These are phyloP conservation scores for Deakozyma indianensis DNA, from an alignment of 805 yeast species.

Conservation along the genomic window DNA sequence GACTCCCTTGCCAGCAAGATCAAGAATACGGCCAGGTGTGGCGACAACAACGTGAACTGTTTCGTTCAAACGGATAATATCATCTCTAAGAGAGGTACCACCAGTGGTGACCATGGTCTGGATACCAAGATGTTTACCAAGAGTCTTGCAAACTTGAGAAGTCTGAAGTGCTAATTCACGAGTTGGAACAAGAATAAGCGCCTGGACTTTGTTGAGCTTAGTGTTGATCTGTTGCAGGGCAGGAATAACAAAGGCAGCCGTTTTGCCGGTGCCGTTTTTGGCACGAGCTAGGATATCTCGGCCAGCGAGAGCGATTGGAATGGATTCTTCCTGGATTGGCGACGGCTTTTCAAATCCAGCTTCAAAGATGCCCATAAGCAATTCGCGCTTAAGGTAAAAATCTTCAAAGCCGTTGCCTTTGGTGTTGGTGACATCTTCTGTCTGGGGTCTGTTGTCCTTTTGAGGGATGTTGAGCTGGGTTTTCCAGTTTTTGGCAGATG, in stretches of 20 bases:
- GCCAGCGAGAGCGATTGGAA: conserved; percentile 90
- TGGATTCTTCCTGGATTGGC: conserved; percentile 94
- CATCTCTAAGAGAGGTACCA: conserved; percentile 89
- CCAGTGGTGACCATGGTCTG: conserved; percentile 98
- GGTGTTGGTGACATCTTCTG: conserved; percentile 87
- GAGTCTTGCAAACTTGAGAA: conserved; percentile 89
- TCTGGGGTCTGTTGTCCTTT: conserved; percentile 88
- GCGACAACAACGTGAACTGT: conserved; percentile 92
- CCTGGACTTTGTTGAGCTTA: conserved; percentile 71
- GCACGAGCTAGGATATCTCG: conserved; percentile 96
- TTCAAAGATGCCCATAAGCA: conserved; percentile 95
- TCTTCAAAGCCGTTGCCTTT: conserved; percentile 88
- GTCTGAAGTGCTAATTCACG: conserved; percentile 97
- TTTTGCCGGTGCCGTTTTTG: conserved; percentile 96
- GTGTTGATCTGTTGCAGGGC: conserved; percentile 81
- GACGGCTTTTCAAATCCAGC: conserved; percentile 98
- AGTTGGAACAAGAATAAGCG: conserved; percentile 88
- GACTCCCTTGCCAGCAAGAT: conserved; percentile 74
- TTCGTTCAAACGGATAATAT: conserved; percentile 81
- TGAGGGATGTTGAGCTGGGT: conserved; percentile 55
- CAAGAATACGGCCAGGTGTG: conserved; percentile 95
- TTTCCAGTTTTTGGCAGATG: conserved; percentile 45
- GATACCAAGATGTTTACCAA: conserved; percentile 84
- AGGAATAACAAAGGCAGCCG: conserved; percentile 95
- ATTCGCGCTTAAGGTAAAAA: conserved; percentile 78